phyloP scores from a whole-genome alignment of 805 yeast genomes.

The Wickerhamiella spandovensis region DNA sequence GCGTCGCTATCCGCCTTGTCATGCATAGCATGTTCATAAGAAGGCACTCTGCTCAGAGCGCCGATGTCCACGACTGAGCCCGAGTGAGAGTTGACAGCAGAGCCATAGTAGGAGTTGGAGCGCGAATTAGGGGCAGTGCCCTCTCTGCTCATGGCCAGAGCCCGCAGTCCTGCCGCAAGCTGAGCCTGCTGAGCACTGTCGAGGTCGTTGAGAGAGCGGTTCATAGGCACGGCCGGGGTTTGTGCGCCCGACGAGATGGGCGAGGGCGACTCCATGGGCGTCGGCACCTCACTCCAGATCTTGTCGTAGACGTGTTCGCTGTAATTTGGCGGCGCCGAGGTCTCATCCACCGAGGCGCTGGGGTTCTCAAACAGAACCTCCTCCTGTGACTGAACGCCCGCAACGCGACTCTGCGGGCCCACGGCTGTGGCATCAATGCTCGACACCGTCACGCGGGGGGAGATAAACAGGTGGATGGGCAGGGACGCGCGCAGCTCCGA shows the following conservation, averaged over 20 bases:
- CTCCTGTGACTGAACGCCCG: slow-evolving; percentile 7
- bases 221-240: slow-evolving; percentile 23
- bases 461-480: slow-evolving; percentile 63
- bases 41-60: slow-evolving; percentile 59
- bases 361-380: slow-evolving; percentile 2
- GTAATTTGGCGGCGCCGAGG: slow-evolving; percentile 71
- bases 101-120: slow-evolving; percentile 29
- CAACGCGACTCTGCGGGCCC: slow-evolving; percentile 28
- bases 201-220: slow-evolving; percentile 18
- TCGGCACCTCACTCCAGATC: slow-evolving; percentile 51
- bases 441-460: slow-evolving; percentile 68
- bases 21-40: slow-evolving; percentile 67
- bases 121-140: slow-evolving; percentile 6
- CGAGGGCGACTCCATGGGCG: slow-evolving; percentile 27
- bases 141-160: slow-evolving; percentile 25
- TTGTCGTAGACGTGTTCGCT: slow-evolving; percentile 71
- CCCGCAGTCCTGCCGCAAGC: slow-evolving; percentile 28
- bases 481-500: slow-evolving; percentile 85
- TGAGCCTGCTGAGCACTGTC: slow-evolving; percentile 26
- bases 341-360: slow-evolving; percentile 9
- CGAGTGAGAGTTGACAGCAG: slow-evolving; percentile 42
- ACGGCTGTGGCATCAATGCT: slow-evolving; percentile 45
- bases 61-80: slow-evolving; percentile 25
- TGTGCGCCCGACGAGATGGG: slow-evolving; percentile 22
- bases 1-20: slow-evolving; percentile 35